Base-by-base conservation (phyloP, 352 stramenopile genomes). In the Elongisporangium undulatum region DNA sequence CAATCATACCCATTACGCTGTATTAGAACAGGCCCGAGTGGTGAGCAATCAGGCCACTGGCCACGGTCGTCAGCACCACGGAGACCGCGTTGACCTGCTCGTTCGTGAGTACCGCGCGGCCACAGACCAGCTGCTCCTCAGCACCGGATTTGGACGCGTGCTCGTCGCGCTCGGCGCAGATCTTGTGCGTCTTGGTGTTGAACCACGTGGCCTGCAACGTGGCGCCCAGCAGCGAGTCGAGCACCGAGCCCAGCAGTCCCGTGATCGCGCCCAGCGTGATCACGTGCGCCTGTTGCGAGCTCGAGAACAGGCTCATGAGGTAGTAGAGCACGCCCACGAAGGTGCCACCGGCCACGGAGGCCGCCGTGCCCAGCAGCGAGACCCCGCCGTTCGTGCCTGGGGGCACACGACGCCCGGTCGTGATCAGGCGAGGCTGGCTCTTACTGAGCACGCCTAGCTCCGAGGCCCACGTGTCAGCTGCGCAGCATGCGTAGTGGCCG, bases 391-490 rank as follows among this genome's bases (percentile, higher is more conserved):
- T 99, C 6, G 95, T 98, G 9, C 96, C 94, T 1, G 86, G 77
- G 0, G 94, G 94, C 21, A 98, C 96, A 16, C 68, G 61, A 1
- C 55, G 41, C 20, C 90, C 57, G 39, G 75, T 85, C 48, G 92
- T 98, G 59, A 99, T 87, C 38, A 98, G 75, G 41, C 93, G 61
- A 0, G 96, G 96, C 17, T 68, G 53, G 51, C 65, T 76, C 49
- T 72, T 73, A 51, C 80, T 89, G 0, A 98, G 73, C 24, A 98
- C 95, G 8, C 95, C 96, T 7, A 99, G 72, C 68, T 99, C 96
- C 1, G 89, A 98, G n/a, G 94, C 92, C 82, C 96, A 96, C 16
- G 96, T 98, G 70, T 99, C 95, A 0, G 85, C 94, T 8, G 93
- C 76, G 53, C 87, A 97, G 49, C 89, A 98, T 4, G 94, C 92